Base-by-base conservation (phyloP, 306 rosid genomes). In the Fagus crenata region DNA sequence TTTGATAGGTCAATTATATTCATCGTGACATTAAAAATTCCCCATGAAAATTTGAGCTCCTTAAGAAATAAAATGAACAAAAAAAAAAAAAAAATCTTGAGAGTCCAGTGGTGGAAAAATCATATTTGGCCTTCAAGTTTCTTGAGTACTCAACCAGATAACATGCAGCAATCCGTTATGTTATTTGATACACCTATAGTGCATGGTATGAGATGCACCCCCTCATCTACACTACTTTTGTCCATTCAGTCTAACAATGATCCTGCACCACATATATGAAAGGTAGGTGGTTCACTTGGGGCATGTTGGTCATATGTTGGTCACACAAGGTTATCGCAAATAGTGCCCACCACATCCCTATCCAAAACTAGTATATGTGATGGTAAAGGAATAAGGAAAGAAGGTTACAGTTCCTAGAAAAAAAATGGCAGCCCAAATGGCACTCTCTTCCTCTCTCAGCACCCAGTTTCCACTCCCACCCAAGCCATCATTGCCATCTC, bases 371-470 rank as follows among this genome's bases (percentile, higher is more conserved):
- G 78, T 74, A 82, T 78, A 72, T 76, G 81, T 72, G 87, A 80
- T 80, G 55, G 84, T 53, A 67, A 77, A 59, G 58, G 39, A 56
- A 78, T 81, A 85, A 67, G 63, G 82, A 75, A 77, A 37, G 42
- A 80, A 6, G 83, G 18, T 73, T 41, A 35, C 71, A 65, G 11
- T 17, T 59, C 53, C 73, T 63, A 46, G 14, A 8, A 8, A 60
- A 88, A 77, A 69, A 79, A 94, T 92, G 96, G 94, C 97, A 22
- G 67, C 89, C 84, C 87, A 81, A 64, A 8, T 89, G 55, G 78
- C 82, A 81, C 89, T 89, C 58, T 86, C 82, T 75, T 83, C 88
- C 86, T 85, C 93, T 49, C 77, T 77, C 55, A 6, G 75, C 78
- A 72, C 79, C 88, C 86, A 75, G 69, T 63, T 87, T 82, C 79